A percentile compares a stretch with the other conserved stretches of the same genome.
Conservation (phyloP, 768 basidiomycete genomes). For the Russula lepida region DNA sequence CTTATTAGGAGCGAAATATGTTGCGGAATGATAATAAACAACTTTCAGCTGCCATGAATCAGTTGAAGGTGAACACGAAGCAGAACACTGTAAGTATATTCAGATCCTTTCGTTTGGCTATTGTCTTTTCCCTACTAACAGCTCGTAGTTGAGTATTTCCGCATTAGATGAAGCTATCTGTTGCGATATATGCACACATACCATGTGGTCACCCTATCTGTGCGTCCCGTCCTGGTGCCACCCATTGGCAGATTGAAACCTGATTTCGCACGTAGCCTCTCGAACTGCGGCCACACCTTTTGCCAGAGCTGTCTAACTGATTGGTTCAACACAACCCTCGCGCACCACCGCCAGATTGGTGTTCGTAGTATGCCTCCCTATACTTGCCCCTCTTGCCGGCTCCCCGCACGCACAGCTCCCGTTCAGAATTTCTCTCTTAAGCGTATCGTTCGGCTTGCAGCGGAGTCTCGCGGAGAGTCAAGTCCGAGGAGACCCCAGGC, state of each 20-base stretch:
- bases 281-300: conserved; percentile 60
- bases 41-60: not conserved
- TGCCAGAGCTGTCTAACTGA: conserved; percentile 54
- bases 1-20: conserved; percentile 5
- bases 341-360: conserved; percentile 39
- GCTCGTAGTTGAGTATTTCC: conserved; percentile 8
- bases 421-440: conserved; percentile 58
- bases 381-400: conserved; percentile 62
- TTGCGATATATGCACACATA: conserved; percentile 57
- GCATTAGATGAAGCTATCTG: conserved; percentile 43
- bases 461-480: conserved; percentile 39
- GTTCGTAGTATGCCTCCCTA: conserved; percentile 29
- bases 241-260: not conserved
- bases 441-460: conserved; percentile 43
- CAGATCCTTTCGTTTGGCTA: not conserved
- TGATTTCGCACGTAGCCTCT: conserved; percentile 36
- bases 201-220: conserved; percentile 63
- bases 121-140: not conserved
- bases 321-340: conserved; percentile 42
- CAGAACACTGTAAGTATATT: conserved; percentile 6
- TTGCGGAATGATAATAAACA: conserved; percentile 2
- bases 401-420: conserved; percentile 40
- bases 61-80: conserved; percentile 12
- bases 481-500: conserved; percentile 28
- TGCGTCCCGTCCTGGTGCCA: conserved; percentile 29